These are phyloP conservation scores for Cyclotella atomus DNA, from an alignment of 108 stramenopile species.

Conservation along the genomic window DNA sequence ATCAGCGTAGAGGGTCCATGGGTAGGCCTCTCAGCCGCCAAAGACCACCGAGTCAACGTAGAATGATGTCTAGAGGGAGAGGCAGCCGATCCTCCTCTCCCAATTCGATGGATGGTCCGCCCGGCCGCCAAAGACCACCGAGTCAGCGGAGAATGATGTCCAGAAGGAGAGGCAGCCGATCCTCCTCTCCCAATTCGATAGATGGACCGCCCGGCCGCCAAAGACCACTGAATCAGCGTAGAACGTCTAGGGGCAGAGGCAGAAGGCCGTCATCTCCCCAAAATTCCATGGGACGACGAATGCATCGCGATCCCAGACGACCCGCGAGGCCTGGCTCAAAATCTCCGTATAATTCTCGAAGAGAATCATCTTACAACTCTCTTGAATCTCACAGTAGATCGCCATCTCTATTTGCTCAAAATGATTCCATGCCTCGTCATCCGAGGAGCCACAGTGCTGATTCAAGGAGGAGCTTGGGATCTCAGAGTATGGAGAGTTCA, in stretches of 20 bases:
- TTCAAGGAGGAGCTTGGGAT: background rate
- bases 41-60: background rate
- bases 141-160: too few species aligned
- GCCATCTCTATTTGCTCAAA: too few species aligned
- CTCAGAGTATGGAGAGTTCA: background rate
- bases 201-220: background rate
- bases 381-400: too few species aligned
- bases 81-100: background rate
- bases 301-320: background rate
- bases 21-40: background rate
- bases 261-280: background rate
- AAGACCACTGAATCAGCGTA: background rate
- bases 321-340: background rate
- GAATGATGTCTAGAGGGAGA: too few species aligned
- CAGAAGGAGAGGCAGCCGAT: background rate
- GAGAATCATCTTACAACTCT: background rate
- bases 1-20: background rate
- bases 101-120: background rate
- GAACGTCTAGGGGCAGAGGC: background rate
- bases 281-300: slow-evolving; percentile 4
- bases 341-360: background rate
- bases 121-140: background rate
- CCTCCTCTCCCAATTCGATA: background rate
- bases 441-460: too few species aligned
- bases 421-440: too few species aligned